Percentiles rank a stretch among this genome's conserved stretches.
phyloP scores from a whole-genome alignment of 1,139 yeast genomes.

The Diutina catenulata region DNA sequence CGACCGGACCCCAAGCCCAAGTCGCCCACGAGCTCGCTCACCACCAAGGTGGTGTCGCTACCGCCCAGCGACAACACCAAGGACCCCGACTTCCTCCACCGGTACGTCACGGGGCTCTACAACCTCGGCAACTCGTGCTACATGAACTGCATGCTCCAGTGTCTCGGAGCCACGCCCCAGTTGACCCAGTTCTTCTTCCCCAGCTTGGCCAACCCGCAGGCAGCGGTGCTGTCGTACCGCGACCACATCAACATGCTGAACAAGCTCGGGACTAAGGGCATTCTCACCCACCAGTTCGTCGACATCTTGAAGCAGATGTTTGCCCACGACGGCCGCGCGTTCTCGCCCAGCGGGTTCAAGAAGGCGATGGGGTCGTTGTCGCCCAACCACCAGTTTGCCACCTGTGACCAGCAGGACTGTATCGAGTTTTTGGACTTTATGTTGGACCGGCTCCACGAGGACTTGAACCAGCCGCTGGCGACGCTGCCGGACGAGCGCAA shows the following conservation, averaged over 20 bases:
- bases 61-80: not conserved
- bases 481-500: slow-evolving; percentile 25
- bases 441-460: slow-evolving; percentile 82
- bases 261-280: slow-evolving; percentile 74
- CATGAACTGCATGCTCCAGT: slow-evolving; percentile 85
- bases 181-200: slow-evolving; percentile 31
- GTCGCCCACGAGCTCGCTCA: not conserved
- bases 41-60: not conserved
- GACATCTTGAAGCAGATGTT: slow-evolving; percentile 51
- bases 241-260: slow-evolving; percentile 67
- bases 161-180: slow-evolving; percentile 43
- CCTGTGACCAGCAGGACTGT: slow-evolving; percentile 87
- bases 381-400: slow-evolving; percentile 49
- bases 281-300: slow-evolving; percentile 64
- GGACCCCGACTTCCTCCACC: slow-evolving; percentile 14
- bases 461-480: slow-evolving; percentile 51
- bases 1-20: not conserved
- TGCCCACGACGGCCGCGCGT: slow-evolving; percentile 33
- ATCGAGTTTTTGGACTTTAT: slow-evolving; percentile 81
- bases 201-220: not conserved
- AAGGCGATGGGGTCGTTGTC: slow-evolving; percentile 55
- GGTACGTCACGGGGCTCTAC: slow-evolving; percentile 46
- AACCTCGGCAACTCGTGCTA: slow-evolving; percentile 91
- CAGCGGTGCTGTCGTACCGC: slow-evolving; percentile 29
- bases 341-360: slow-evolving; percentile 50